Evolutionary conservation across 2,329 filamentous ascomycete genomes (phyloP).

Genomic region (Polychaeton citri): DNA sequence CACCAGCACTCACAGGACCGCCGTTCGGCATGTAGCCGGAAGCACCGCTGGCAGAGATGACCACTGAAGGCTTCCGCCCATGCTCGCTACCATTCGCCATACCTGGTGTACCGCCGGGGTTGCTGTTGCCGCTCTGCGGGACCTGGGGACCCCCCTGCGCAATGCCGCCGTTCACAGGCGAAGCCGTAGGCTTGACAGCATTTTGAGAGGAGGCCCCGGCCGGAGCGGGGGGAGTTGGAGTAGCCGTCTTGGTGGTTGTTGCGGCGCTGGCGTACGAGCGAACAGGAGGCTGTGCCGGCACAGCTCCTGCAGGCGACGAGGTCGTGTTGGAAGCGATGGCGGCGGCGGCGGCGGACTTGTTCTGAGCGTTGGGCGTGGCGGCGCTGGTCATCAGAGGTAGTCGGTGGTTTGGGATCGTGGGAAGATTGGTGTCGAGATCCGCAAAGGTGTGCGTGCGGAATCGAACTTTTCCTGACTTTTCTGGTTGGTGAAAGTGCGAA

Average conservation of each 20-base stretch:
- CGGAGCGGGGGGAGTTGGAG: slow-evolving; percentile 37
- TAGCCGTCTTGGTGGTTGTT: slow-evolving; percentile 36
- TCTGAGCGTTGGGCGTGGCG: slow-evolving; percentile 35
- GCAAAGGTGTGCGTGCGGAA: slow-evolving; percentile 3
- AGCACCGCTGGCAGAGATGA: slow-evolving; percentile 73
- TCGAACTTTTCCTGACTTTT: too few relatives aligned
- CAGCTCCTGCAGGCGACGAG: slow-evolving; percentile 35
- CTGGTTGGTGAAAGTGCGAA: slow-evolving; percentile 2
- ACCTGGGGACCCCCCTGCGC: slow-evolving; percentile 23
- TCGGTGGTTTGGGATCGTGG: slow-evolving; percentile 3
- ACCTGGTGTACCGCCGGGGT: slow-evolving; percentile 37
- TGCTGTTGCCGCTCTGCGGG: slow-evolving; percentile 21
- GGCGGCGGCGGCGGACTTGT: slow-evolving; percentile 28
- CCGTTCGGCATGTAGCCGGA: slow-evolving; percentile 68
- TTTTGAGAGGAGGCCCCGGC: slow-evolving; percentile 40
- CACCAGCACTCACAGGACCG: slow-evolving; percentile 44
- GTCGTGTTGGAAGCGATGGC: slow-evolving; percentile 37
- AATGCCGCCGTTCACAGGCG: slow-evolving; percentile 69
- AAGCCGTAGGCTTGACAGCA: slow-evolving; percentile 50
- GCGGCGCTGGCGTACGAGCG: slow-evolving; percentile 50
- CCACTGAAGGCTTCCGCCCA: slow-evolving; percentile 75
- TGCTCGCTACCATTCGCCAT: slow-evolving; percentile 66
- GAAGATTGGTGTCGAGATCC: not conserved
- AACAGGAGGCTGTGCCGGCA: slow-evolving; percentile 42
- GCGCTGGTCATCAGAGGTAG: slow-evolving; percentile 48